Conservation (phyloP, 305 asterid species). For the Striga hermonthica region DNA sequence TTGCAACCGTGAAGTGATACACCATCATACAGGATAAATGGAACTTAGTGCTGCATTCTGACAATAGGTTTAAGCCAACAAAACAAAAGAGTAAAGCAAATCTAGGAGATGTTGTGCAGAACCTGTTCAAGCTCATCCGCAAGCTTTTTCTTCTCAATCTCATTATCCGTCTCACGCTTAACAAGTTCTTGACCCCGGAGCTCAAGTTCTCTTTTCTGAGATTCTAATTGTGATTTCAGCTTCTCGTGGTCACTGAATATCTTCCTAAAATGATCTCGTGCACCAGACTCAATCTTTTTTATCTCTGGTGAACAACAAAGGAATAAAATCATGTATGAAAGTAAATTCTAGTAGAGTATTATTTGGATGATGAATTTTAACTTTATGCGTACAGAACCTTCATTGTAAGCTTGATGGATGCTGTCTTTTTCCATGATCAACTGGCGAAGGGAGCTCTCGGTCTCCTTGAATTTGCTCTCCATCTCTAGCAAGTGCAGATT, state of each 20-base stretch:
- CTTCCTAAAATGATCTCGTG: conserved; percentile 46
- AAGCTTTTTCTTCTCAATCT: conserved; percentile 33
- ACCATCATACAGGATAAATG: background rate
- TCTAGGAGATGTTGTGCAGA: conserved; percentile 24
- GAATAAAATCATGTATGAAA: conserved; percentile 1
- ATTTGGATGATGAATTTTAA: background rate
- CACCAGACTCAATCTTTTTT: conserved; percentile 44
- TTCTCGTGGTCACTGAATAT: conserved; percentile 47
- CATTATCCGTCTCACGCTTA: conserved; percentile 46
- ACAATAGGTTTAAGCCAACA: background rate
- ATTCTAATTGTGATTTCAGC: conserved; percentile 27
- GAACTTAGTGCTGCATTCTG: background rate
- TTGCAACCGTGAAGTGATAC: background rate
- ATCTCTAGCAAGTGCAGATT: conserved; percentile 51
- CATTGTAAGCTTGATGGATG: conserved; percentile 52
- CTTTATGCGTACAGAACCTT: conserved; percentile 36
- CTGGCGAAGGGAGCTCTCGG: conserved; percentile 41
- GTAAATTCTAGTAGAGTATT: background rate
- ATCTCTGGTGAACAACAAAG: conserved; percentile 37
- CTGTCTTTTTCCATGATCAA: conserved; percentile 53
- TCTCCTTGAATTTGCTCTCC: conserved; percentile 49
- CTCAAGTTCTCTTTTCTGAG: conserved; percentile 53
- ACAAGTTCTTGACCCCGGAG: conserved; percentile 42
- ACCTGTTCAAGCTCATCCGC: conserved; percentile 65
- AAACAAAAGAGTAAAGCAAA: conserved; percentile 4